Evolutionary conservation across 2,329 filamentous ascomycete genomes (phyloP), one percentile per base, ranked within the genome.

Genomic region (Stachybotrys chartarum): DNA sequence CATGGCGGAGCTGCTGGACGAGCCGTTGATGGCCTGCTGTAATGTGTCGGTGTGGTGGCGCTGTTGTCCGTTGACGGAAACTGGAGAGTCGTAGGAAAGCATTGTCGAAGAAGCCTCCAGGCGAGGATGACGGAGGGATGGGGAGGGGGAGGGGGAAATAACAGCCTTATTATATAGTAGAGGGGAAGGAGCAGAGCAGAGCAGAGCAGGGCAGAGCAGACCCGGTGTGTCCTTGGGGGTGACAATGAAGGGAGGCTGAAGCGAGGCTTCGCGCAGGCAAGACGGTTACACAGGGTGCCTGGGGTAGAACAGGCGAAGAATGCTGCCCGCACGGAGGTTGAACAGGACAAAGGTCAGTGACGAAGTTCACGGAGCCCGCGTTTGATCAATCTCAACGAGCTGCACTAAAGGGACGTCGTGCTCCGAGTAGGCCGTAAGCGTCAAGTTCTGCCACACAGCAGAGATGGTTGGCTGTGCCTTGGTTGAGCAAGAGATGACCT

Each of bases 41-140:
- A 65, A 51, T 10, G 61, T 17, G 51, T 63, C 57, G 31, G 64
- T 63, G 59, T 57, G 66, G 61, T 60, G 62, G 62, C 58, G 67
- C 60, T 66, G 62, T 53, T 72, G 65, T 48, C 75, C 75, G 59
- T 75, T 74, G 56, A 78, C 63, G 58, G 77, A 64, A 59, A 77
- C 66, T 47, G 76, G 71, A 48, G 72, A 65, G 60, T 81, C 76
- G 69, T 77, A 79, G 52, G 79, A 79, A 55, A 82, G 70, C 79
- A 82, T 82, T 52, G 59, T 68, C 55, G 51, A 55, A 47, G 44
- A 51, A 47, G n/a, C 16, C 18, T 8, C 8, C 16, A n/a, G 16
- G 45, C 8, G 45, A 47, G 10, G 45, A 24, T n/a, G 18, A 47
- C 7, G 45, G 45, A 12, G 45, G 17, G 45, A 24, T 7, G 7